phyloP scores from a whole-genome alignment of 805 yeast genomes.

The Suhomyces sp. region DNA sequence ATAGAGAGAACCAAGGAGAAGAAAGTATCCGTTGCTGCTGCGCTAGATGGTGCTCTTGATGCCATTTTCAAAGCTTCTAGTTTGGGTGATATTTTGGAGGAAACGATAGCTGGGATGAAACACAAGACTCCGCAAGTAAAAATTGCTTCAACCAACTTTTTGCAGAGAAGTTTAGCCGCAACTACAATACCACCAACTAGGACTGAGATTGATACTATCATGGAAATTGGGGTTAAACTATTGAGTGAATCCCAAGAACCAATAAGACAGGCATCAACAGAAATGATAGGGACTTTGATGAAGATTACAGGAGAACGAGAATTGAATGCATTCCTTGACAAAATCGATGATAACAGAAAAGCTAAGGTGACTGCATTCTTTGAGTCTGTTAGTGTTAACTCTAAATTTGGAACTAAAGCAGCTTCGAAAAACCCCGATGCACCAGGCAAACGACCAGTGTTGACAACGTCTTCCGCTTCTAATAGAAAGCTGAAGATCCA shows the following conservation, averaged over 20 bases:
- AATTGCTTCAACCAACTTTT: conserved; percentile 63
- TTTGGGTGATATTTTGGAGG: conserved; percentile 57
- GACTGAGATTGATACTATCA: conserved; percentile 55
- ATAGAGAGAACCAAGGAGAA: conserved; percentile 87
- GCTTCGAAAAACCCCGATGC: conserved; percentile 16
- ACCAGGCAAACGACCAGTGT: too few species aligned
- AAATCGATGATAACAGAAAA: conserved; percentile 75
- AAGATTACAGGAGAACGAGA: conserved; percentile 78
- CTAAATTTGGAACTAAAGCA: conserved; percentile 23
- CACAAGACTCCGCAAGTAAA: conserved; percentile 85
- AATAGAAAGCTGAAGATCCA: conserved; percentile 9
- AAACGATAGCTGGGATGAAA: conserved; percentile 55
- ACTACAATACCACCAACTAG: conserved; percentile 50
- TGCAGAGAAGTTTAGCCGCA: conserved; percentile 60
- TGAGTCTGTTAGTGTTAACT: conserved; percentile 55
- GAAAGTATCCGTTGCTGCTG: conserved; percentile 72
- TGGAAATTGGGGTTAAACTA: conserved; percentile 58
- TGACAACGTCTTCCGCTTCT: conserved; percentile 11
- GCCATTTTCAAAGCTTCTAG: conserved; percentile 55
- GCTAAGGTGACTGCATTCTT: conserved; percentile 60
- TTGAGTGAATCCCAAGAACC: conserved; percentile 83
- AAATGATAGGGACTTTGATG: conserved; percentile 76
- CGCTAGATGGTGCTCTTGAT: conserved; percentile 65
- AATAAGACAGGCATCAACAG: conserved; percentile 74
- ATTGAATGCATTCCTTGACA: conserved; percentile 56